A percentile compares a stretch with the other conserved stretches of the same genome.
These are phyloP conservation scores for Botrytis elliptica DNA, from an alignment of 2,329 filamentous ascomycete genomes.

Conservation along the genomic window DNA sequence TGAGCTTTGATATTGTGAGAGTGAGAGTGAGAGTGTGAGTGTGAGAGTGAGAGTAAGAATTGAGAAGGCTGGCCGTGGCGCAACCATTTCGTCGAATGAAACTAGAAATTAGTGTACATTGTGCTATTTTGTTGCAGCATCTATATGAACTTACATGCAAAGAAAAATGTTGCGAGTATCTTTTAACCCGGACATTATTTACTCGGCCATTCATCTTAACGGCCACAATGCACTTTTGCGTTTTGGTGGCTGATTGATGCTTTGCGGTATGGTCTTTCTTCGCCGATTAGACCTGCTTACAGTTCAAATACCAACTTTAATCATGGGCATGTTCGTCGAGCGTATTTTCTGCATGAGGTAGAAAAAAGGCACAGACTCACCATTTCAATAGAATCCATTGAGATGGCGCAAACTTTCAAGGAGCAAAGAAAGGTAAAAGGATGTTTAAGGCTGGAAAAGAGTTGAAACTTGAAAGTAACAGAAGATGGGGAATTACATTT, in stretches of 20 bases:
- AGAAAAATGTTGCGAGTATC: background rate
- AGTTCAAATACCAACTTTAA: background rate
- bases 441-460: constrained; percentile 8
- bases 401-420: background rate
- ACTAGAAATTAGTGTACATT: background rate
- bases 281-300: constrained; percentile 7
- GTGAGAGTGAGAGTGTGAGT: background rate
- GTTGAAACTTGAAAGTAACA: background rate
- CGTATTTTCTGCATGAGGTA: background rate
- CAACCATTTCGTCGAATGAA: background rate
- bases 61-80: constrained; percentile 17
- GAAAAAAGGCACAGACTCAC: background rate
- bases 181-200: background rate
- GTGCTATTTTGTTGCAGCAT: background rate
- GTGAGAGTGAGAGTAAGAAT: background rate
- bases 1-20: constrained; percentile 5
- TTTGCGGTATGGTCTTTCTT: background rate
- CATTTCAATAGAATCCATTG: background rate
- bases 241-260: constrained; percentile 4
- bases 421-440: background rate
- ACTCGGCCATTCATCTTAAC: background rate
- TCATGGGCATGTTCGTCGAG: background rate
- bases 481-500: background rate
- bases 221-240: background rate
- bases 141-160: background rate